Percentiles rank a stretch among this genome's conserved stretches.
phyloP scores from a whole-genome alignment of 208 protist species.

The Leishmania tarentolae region DNA sequence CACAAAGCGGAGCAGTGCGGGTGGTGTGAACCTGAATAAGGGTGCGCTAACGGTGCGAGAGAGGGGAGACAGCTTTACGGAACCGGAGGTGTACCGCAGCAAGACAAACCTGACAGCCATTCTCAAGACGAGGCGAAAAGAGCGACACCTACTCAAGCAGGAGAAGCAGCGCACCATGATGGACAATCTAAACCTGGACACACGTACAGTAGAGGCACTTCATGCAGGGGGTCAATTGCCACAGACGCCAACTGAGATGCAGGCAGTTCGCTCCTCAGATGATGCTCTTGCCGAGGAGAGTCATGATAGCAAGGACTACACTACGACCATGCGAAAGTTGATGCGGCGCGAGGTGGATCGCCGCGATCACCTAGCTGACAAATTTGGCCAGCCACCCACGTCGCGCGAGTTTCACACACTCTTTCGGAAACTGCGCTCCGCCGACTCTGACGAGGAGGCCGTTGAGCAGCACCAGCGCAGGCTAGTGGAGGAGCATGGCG shows the following conservation, averaged over 20 bases:
- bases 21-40: conserved; percentile 62
- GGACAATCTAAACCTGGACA: conserved; percentile 40
- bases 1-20: conserved; percentile 34
- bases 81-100: conserved; percentile 74
- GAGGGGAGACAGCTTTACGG: conserved; percentile 74
- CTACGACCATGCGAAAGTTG: conserved; percentile 38
- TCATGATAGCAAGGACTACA: conserved; percentile 32
- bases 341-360: conserved; percentile 74
- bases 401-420: conserved; percentile 73
- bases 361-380: conserved; percentile 73
- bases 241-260: conserved; percentile 32
- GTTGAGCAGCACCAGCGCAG: conserved; percentile 65
- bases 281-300: conserved; percentile 13
- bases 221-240: conserved; percentile 33
- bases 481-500: conserved; percentile 77
- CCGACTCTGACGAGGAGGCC: conserved; percentile 58
- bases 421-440: conserved; percentile 51
- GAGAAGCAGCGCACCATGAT: conserved; percentile 41
- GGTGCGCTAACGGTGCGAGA: conserved; percentile 53
- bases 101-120: conserved; percentile 59
- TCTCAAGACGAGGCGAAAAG: conserved; percentile 53
- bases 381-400: conserved; percentile 74
- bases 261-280: conserved; percentile 45
- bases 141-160: conserved; percentile 41
- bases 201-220: conserved; percentile 40